Base-by-base conservation (phyloP, 2,329 filamentous ascomycete genomes). In the Pseudogymnoascus sp. region DNA sequence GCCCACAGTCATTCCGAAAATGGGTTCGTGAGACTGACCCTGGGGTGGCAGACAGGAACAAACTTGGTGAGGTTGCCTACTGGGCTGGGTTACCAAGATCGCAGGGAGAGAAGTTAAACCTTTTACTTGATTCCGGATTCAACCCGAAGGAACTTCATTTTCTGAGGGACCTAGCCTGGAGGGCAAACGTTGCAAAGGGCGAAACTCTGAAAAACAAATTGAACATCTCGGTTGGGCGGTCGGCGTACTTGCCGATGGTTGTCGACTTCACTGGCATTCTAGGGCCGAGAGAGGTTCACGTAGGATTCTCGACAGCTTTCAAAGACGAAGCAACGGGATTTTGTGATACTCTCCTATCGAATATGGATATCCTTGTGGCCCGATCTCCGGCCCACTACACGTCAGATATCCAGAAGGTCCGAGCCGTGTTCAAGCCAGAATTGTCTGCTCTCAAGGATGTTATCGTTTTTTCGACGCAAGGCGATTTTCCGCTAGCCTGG, bases 381-480 rank as follows among this genome's bases (percentile, higher is more conserved):
- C 80, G 90, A 17, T 84, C 85, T 1, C 90, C 90, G 0, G 85
- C 88, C 0, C 84, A 91, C 68, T 83, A 87, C 21, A 78, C 80
- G 0, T 90, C 85, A 29, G 90, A 94, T 65, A 84, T 93, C 0
- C 90, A 92, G 68, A 87, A 81, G 62, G 86, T 88, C 6, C 79
- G 74, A 38, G 82, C 79, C 0, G 83, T 86, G 0, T 84, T 81
- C 64, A 80, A 77, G n/a, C 78, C 80, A 0, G 79, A 85, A 42
- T 75, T 93, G 0, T 82, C 86, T 2, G 82, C 84, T 2, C 74
- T 96, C 0, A 88, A 88, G 64, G 88, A 97, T 67, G 86, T 96
- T 1, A 80, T 94, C 12, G 81, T 97, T 0, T 97, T 97, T 66
- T 80, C 90, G 0, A 79, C 78, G 0, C 82, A 81, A 63, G 89